Conservation (phyloP, 148 eudicot genomes). For the Heliamphora exappendiculata region DNA sequence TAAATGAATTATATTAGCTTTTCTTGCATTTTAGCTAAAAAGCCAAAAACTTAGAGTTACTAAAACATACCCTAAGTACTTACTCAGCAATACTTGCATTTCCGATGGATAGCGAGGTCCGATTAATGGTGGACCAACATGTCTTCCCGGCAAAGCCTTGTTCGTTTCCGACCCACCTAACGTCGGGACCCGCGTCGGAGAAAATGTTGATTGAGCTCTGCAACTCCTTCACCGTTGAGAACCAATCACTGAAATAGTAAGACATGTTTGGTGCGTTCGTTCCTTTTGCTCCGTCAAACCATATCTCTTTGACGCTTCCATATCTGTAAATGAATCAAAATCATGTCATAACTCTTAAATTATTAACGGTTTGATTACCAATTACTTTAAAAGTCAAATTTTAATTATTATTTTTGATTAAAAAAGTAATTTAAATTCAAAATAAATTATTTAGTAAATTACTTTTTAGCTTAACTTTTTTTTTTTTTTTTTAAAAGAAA, state of each 20-base stretch:
- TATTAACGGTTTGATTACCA: too few species aligned
- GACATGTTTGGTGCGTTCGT: conserved; percentile 67
- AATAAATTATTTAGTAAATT: too few species aligned
- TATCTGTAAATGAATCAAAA: conserved; percentile 31
- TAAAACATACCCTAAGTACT: conserved; percentile 18
- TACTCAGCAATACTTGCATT: conserved; percentile 59
- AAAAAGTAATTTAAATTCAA: too few species aligned
- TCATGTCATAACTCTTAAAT: background rate
- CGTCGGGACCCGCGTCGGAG: conserved; percentile 85
- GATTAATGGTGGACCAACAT: conserved; percentile 82
- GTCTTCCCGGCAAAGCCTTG: conserved; percentile 66
- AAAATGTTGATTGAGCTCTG: conserved; percentile 87
- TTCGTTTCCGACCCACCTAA: conserved; percentile 89
- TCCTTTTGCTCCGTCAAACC: conserved; percentile 97
- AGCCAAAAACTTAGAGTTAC: background rate
- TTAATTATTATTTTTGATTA: too few species aligned
- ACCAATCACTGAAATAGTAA: conserved; percentile 75
- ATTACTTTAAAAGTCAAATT: too few species aligned
- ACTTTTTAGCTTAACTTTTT: too few species aligned
- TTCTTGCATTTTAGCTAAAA: too few species aligned
- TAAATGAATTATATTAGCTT: too few species aligned
- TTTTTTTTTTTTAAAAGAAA: too few species aligned
- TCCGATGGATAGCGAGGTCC: conserved; percentile 69
- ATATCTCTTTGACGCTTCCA: conserved; percentile 69
- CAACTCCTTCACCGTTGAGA: conserved; percentile 69